Base-by-base conservation (phyloP, 768 basidiomycete genomes). In the Vishniacozyma victoriae region DNA sequence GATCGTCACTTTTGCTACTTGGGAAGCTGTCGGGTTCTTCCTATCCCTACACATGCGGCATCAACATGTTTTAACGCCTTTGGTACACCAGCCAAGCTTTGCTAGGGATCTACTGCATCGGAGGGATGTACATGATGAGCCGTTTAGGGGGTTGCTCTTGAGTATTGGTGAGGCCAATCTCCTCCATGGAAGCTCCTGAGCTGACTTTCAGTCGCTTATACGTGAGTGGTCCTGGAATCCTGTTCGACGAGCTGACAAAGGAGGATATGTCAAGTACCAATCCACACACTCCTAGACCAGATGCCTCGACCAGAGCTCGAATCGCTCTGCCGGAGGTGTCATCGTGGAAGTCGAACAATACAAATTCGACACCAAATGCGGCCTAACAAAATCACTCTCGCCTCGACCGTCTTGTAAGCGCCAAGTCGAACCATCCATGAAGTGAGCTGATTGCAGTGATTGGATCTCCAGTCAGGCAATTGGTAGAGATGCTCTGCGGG, bases 11-110 rank as follows among this genome's bases (percentile, higher is more conserved):
- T 15, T 42, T 5, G 41, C 41, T 11, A 13, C 41, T 5, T 42
- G 41, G 41, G 13, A 24, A 6, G 41, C 26, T 23, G 31, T 25
- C 13, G 4, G 41, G 15, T 42, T 42, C 41, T 42, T 42, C 41
- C n/a, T 42, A 3, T 42, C 41, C 12, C 20, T 42, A 19, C 41
- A 42, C n/a, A 42, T 42, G 41, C 22, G 22, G n/a, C 41, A 26
- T 20, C 41, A 42, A 23, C 41, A 42, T 42, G 22, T 27, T 15
- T 18, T 42, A 26, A 27, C 31, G 6, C 41, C 41, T 12, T 26
- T 42, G 4, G 41, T 42, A 9, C 41, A 42, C 31, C 41, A 27
- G 31, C 24, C 20, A 12, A 16, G 25, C 5, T 42, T 42, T 26
- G 41, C 41, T 15, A 14, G 31, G 11, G 41, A 42, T 15, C 20